Evolutionary conservation across 2,329 filamentous ascomycete genomes (phyloP).

Genomic region (Beauveria rudraprayagi): DNA sequence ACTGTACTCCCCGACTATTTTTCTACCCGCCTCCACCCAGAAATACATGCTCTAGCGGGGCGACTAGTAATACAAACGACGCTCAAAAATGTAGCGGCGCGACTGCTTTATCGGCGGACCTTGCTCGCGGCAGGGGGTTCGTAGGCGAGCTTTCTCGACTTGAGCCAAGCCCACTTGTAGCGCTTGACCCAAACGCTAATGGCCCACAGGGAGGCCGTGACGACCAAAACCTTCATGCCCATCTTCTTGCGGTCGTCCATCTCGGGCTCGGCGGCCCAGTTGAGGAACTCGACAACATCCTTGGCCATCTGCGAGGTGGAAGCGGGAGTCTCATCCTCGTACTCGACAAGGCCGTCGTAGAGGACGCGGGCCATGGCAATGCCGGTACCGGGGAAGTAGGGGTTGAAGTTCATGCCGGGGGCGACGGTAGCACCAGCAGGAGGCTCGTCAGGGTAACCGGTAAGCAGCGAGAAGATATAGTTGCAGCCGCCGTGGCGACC

Average conservation of each 20-base stretch:
- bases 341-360: conserved; percentile 95
- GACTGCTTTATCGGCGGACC: conserved; percentile 37
- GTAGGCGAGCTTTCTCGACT: conserved; percentile 90
- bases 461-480: conserved; percentile 96
- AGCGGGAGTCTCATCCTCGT: conserved; percentile 91
- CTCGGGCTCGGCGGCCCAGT: conserved; percentile 98
- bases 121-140: conserved; percentile 58
- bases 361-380: conserved; percentile 99
- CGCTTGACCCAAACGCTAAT: conserved; percentile 96
- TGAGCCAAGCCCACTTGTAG: conserved; percentile 98
- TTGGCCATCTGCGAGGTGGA: conserved; percentile 99
- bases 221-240: conserved; percentile 90
- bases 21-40: conserved; percentile 34
- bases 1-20: conserved; percentile 23
- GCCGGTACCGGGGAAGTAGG: conserved; percentile 97
- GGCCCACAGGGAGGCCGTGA: conserved; percentile 71
- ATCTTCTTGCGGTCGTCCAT: conserved; percentile 99
- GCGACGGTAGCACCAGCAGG: conserved; percentile 81
- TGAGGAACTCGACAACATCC: conserved; percentile 97
- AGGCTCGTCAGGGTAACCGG: conserved; percentile 93
- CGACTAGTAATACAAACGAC: conserved; percentile 32
- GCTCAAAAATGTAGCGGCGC: conserved; percentile 13
- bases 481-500: conserved; percentile 94
- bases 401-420: conserved; percentile 97
- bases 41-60: conserved; percentile 34